These are phyloP conservation scores for Pinus tabuliformis DNA, from an alignment of 75 land plant species.

Conservation along the genomic window DNA sequence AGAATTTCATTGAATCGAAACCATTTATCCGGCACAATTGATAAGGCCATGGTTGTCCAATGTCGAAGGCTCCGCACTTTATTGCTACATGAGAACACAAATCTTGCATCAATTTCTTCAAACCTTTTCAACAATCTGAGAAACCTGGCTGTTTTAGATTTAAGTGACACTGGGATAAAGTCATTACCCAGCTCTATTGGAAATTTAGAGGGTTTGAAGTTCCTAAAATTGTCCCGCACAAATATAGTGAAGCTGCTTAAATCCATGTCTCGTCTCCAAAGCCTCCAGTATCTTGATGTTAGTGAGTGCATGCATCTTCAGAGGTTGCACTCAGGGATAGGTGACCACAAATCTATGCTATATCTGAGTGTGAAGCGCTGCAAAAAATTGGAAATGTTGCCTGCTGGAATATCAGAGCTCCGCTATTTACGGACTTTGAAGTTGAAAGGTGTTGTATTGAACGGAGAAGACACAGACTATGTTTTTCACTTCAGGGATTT, in stretches of 20 bases:
- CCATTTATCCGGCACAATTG: not conserved
- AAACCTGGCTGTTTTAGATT: not conserved
- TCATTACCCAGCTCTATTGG: not conserved
- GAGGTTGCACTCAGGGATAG: not conserved
- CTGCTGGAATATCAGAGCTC: not conserved
- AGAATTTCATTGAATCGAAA: not conserved
- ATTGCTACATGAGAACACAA: not conserved
- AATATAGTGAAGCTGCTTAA: not conserved
- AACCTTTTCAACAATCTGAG: not conserved
- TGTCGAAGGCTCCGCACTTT: not conserved
- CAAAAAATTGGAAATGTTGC: no score
- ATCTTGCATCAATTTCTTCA: not conserved
- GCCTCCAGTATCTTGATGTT: not conserved
- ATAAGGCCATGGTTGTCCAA: not conserved
- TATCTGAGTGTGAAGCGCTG: not conserved
- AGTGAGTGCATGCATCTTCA: not conserved
- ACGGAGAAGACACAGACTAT: not conserved
- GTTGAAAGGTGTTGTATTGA: not conserved
- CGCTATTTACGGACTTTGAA: not conserved
- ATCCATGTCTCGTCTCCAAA: not conserved
- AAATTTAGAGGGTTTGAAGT: not conserved
- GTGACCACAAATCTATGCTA: not conserved
- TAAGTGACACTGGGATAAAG: not conserved
- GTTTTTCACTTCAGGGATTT: not conserved
- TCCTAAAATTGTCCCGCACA: not conserved